Conservation (phyloP, 495 filamentous ascomycete species). For the Neurospora intermedia region DNA sequence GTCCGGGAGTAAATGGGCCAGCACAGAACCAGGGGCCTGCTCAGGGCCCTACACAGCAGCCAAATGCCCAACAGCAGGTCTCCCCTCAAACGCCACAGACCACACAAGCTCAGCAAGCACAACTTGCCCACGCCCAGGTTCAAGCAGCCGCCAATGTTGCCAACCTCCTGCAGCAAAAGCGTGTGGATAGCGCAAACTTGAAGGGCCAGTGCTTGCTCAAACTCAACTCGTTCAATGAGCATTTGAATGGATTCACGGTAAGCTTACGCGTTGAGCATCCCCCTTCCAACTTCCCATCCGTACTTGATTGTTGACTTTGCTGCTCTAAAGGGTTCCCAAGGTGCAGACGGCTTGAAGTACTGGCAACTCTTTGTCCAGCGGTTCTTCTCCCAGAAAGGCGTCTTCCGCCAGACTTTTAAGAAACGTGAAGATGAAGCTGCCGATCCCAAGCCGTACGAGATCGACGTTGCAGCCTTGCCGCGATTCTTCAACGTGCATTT, state of each 20-base stretch:
- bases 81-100: slow-evolving; percentile 33
- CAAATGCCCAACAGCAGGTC: slow-evolving; percentile 28
- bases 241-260: slow-evolving; percentile 55
- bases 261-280: slow-evolving; percentile 16
- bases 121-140: slow-evolving; percentile 24
- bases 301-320: slow-evolving; percentile 6
- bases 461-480: slow-evolving; percentile 60
- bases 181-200: slow-evolving; percentile 39
- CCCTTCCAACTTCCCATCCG: neutral
- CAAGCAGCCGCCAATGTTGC: slow-evolving; percentile 18
- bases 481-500: slow-evolving; percentile 77
- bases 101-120: slow-evolving; percentile 44
- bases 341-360: slow-evolving; percentile 50
- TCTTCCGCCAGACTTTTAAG: slow-evolving; percentile 54
- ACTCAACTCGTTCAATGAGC: slow-evolving; percentile 59
- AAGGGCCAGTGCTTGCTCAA: slow-evolving; percentile 50
- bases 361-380: slow-evolving; percentile 67
- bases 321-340: slow-evolving; percentile 37
- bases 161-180: slow-evolving; percentile 31
- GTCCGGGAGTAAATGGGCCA: slow-evolving; percentile 16
- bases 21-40: slow-evolving; percentile 19
- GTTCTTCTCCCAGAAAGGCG: slow-evolving; percentile 63
- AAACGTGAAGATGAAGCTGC: slow-evolving; percentile 31
- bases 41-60: slow-evolving; percentile 25
- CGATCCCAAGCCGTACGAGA: slow-evolving; percentile 62